Conservation (phyloP, 2,329 filamentous ascomycete species). For the Diaporthe capsici region DNA sequence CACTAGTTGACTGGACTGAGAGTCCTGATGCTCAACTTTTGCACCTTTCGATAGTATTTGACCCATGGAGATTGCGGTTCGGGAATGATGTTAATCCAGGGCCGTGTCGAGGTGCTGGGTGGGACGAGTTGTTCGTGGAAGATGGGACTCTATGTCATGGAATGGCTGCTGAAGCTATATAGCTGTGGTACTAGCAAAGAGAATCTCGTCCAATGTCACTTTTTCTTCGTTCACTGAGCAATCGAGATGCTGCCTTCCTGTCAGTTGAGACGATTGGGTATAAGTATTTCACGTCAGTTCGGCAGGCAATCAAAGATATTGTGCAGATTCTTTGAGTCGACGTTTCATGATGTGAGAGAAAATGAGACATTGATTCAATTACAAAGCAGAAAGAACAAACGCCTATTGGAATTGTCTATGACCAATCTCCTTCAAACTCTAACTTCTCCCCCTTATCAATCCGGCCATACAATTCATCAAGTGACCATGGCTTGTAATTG, state of each 20-base stretch:
- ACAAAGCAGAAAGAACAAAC: not conserved
- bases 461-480: not conserved
- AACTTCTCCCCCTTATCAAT: slow-evolving; percentile 31
- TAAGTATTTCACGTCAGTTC: not conserved
- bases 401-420: not conserved
- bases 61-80: not conserved
- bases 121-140: not conserved
- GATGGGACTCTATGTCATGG: not conserved
- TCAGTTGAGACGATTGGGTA: not conserved
- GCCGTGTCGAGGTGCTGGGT: not conserved
- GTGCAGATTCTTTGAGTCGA: not conserved
- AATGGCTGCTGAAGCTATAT: not conserved
- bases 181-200: not conserved
- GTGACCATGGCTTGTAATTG: slow-evolving; percentile 1
- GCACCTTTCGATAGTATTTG: not conserved
- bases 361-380: not conserved
- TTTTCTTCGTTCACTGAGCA: not conserved
- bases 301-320: not conserved
- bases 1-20: not conserved
- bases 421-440: slow-evolving; percentile 36
- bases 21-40: not conserved
- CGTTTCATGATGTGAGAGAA: not conserved
- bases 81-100: not conserved
- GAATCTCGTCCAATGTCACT: too few relatives aligned
- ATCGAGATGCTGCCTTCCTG: not conserved